Conservation (phyloP, 1,139 yeast genomes). For the Yamadazyma dushanensis region DNA sequence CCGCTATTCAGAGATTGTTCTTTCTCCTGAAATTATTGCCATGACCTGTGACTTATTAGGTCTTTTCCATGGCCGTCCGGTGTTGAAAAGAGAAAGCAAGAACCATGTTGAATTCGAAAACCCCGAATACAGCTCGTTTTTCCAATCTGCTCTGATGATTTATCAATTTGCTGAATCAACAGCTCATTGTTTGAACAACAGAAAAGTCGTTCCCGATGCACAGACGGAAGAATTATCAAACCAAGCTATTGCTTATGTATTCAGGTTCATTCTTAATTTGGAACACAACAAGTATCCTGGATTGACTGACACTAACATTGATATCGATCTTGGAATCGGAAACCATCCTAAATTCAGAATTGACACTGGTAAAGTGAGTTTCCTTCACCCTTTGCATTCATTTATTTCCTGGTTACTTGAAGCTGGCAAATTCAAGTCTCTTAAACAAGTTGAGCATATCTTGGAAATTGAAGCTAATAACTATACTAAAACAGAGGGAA, state of each 20-base stretch:
- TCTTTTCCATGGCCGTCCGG: constrained; percentile 80
- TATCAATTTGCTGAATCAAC: constrained; percentile 62
- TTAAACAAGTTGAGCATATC: constrained; percentile 19
- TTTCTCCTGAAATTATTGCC: constrained; percentile 39
- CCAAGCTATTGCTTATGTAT: constrained; percentile 34
- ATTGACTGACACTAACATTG: constrained; percentile 28
- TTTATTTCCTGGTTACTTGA: constrained; percentile 73
- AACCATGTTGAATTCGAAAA: constrained; percentile 91
- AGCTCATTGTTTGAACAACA: constrained; percentile 46
- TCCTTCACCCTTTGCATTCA: constrained; percentile 80
- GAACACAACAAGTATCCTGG: constrained; percentile 33
- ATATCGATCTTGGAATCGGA: constrained; percentile 26
- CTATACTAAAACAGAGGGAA: neutral
- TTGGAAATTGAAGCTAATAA: constrained; percentile 15
- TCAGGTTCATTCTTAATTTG: constrained; percentile 28
- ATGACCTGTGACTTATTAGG: constrained; percentile 63
- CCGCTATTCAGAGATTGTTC: constrained; percentile 44
- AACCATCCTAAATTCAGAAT: constrained; percentile 25
- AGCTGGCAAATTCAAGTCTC: constrained; percentile 35
- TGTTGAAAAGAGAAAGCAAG: constrained; percentile 70
- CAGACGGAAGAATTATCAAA: constrained; percentile 23
- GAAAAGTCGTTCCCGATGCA: constrained; percentile 20
- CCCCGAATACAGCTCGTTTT: constrained; percentile 80
- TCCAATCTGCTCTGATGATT: constrained; percentile 72
- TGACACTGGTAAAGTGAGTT: constrained; percentile 54